Base-by-base conservation (phyloP, 139 green algal genomes). In the Asterochloris sp. region DNA sequence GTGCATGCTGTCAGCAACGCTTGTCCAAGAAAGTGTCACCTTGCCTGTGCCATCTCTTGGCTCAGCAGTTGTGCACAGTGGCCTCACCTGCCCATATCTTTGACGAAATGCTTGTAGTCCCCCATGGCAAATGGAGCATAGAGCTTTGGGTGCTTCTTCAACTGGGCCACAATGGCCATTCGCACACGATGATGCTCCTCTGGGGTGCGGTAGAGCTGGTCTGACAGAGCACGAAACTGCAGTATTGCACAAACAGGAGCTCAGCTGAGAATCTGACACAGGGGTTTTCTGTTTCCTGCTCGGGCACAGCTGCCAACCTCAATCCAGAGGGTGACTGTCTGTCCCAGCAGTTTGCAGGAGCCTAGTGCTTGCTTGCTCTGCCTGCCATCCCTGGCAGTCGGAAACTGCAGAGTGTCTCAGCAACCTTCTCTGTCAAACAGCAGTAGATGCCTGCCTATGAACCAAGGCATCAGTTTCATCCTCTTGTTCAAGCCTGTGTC, bases 161-260 rank as follows among this genome's bases (percentile, higher is more conserved):
- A 83, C 86, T 94, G 88, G 9, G 81, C 29, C n/a, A 94, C 86
- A 11, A 93, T 90, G 6, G 66, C 62, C 24, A 82, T 26, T 0
- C 95, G 91, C 69, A 98, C 91, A 23, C 88, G 76, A 0, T 11
- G 29, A 76, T 97, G 91, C 74, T 92, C 73, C 0, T 88, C 79
- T 11, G 88, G 82, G 13, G 76, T 86, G 27, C 87, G 66, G 80
- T 92, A 97, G 73, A 98, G 88, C 88, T 98, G 94, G 83, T 98
- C 92, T 0, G 89, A 88, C 13, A 98, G 86, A 0, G 90, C 81
- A 0, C 92, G 83, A 82, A 98, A 97, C 89, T 96, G 90, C 73
- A 80, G 17, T 60, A 73, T 12, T 38, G 47, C n/a, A 67, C 61
- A 60, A 27, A 27, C 38, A 26, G 11, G 75, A 8, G 24, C 60